These are phyloP conservation scores for Botryotinia calthae DNA, from an alignment of 2,329 filamentous ascomycete genomes.

Conservation along the genomic window DNA sequence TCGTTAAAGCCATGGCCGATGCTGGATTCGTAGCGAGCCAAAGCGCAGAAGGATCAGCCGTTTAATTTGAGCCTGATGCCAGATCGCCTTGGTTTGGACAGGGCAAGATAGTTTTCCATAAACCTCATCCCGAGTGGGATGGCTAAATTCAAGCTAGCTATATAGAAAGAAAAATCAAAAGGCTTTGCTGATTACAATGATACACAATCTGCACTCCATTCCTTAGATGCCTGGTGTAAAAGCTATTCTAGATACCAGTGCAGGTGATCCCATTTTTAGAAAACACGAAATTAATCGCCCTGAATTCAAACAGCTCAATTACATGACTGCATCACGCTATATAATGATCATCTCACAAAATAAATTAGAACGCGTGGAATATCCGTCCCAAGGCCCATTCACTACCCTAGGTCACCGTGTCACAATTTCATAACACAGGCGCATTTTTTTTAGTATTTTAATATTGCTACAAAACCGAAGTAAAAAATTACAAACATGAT, in stretches of 20 bases:
- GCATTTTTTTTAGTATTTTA: neutral
- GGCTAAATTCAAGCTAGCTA: accelerated
- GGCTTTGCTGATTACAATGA: neutral
- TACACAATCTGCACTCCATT: neutral
- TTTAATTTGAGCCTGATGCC: slow-evolving; percentile 7
- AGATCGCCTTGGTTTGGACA: slow-evolving; percentile 15
- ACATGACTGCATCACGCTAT: neutral
- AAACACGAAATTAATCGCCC: neutral
- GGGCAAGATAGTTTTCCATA: slow-evolving; percentile 24
- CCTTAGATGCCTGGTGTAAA: neutral
- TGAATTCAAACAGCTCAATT: neutral
- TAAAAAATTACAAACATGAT: neutral
- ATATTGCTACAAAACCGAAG: neutral
- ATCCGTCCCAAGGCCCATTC: neutral
- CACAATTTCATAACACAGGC: neutral
- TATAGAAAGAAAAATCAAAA: neutral
- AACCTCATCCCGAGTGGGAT: slow-evolving; percentile 16
- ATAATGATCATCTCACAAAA: no score
- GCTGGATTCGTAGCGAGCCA: neutral
- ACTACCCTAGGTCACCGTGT: neutral
- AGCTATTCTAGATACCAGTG: neutral
- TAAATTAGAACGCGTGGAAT: neutral
- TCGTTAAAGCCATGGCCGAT: neutral
- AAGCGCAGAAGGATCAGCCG: neutral
- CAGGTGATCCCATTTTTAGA: neutral